These are phyloP conservation scores for Metschnikowia santaceciliae DNA, from an alignment of 805 yeast species.

Conservation along the genomic window DNA sequence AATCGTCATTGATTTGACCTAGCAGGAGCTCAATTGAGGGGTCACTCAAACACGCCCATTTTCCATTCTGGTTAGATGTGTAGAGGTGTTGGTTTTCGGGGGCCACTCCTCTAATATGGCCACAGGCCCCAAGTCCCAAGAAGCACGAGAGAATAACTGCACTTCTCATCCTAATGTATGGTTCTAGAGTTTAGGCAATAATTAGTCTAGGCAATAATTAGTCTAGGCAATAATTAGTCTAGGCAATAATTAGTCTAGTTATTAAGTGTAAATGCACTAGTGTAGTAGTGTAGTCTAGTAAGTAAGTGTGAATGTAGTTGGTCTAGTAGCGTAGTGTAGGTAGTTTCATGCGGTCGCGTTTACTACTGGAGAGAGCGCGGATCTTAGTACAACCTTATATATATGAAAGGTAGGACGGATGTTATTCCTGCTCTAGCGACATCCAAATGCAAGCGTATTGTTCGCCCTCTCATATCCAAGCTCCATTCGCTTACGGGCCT, in stretches of 20 bases:
- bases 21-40: conserved; percentile 60
- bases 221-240: too few relatives aligned
- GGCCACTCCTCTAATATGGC: conserved; percentile 29
- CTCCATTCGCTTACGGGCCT: conserved; percentile 32
- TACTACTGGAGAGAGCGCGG: background rate
- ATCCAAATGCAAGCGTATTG: conserved; percentile 30
- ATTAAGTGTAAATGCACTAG: too few relatives aligned
- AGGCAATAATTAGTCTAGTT: too few relatives aligned
- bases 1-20: conserved; percentile 76
- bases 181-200: too few relatives aligned
- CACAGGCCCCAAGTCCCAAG: conserved; percentile 1
- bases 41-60: conserved; percentile 67
- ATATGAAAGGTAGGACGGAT: conserved; percentile 1
- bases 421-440: conserved; percentile 10
- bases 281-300: too few relatives aligned
- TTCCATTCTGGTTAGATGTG: conserved; percentile 45
- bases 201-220: too few relatives aligned
- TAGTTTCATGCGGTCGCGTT: background rate
- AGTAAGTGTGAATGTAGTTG: background rate
- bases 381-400: background rate
- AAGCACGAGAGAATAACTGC: background rate
- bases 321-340: background rate
- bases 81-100: conserved; percentile 44
- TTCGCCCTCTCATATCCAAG: conserved; percentile 36
- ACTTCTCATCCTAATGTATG: background rate